Conservation (phyloP, 768 basidiomycete genomes). For the Lactarius vividus region DNA sequence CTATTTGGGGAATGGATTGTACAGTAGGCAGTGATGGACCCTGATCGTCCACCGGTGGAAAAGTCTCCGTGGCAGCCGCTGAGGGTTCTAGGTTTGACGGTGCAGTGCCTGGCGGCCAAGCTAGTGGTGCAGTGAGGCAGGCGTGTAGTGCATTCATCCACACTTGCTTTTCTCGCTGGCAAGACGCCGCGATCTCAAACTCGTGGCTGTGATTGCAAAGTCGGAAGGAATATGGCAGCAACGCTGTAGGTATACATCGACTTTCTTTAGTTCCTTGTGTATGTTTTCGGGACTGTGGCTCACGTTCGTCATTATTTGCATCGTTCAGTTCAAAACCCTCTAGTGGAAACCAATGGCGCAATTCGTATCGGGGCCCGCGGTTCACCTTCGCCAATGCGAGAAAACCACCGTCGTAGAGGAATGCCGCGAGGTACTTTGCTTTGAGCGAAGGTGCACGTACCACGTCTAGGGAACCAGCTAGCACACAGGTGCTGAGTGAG, state of each 20-base stretch:
- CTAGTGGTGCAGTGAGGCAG: slow-evolving; percentile 41
- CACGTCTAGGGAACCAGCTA: slow-evolving; percentile 87
- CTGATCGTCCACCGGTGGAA: slow-evolving; percentile 14
- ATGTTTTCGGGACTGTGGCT: slow-evolving; percentile 32
- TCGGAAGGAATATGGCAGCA: slow-evolving; percentile 56
- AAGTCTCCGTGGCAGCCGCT: slow-evolving; percentile 21
- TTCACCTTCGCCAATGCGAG: slow-evolving; percentile 87
- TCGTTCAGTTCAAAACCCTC: slow-evolving; percentile 69
- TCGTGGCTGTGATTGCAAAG: slow-evolving; percentile 19
- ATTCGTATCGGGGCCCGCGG: slow-evolving; percentile 72
- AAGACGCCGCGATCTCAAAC: slow-evolving; percentile 86
- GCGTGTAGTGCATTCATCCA: slow-evolving; percentile 74
- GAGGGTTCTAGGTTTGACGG: slow-evolving; percentile 54
- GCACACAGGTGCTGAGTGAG: slow-evolving; percentile 73
- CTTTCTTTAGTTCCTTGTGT: neutral
- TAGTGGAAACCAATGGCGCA: slow-evolving; percentile 84
- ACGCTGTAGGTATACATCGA: slow-evolving; percentile 45
- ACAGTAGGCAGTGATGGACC: slow-evolving; percentile 33
- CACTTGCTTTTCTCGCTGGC: slow-evolving; percentile 77
- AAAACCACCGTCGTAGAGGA: slow-evolving; percentile 85
- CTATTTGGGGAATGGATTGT: slow-evolving; percentile 35
- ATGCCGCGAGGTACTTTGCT: slow-evolving; percentile 81
- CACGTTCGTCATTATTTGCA: slow-evolving; percentile 71
- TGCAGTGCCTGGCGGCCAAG: slow-evolving; percentile 58
- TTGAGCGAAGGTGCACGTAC: slow-evolving; percentile 62